These are phyloP conservation scores for Ogataea minuta DNA, from an alignment of 805 yeast species.

Conservation along the genomic window DNA sequence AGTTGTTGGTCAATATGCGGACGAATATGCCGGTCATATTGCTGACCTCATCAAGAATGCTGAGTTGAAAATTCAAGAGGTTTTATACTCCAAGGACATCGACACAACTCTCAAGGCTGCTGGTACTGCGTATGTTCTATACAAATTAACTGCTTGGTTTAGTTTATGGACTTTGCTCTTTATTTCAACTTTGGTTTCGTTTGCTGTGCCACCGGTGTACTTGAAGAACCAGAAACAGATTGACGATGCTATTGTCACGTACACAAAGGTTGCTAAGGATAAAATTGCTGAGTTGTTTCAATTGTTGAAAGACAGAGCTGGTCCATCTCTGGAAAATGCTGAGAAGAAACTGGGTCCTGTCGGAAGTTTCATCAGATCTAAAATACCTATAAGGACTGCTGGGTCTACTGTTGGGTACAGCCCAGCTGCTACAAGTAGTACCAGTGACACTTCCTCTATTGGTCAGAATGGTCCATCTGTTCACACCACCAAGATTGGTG, in stretches of 20 bases:
- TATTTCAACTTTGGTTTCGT: conserved; percentile 55
- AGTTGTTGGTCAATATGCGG: conserved; percentile 29
- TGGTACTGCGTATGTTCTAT: conserved; percentile 58
- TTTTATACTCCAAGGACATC: conserved; percentile 67
- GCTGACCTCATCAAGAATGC: conserved; percentile 42
- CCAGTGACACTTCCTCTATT: conserved; percentile 13
- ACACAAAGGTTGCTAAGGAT: conserved; percentile 45
- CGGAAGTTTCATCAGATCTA: conserved; percentile 54
- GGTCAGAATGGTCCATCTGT: conserved; percentile 4
- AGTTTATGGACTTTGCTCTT: conserved; percentile 68
- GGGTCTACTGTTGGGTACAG: conserved; percentile 57
- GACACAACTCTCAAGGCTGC: conserved; percentile 74
- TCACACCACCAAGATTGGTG: conserved; percentile 8
- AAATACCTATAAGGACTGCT: conserved; percentile 66
- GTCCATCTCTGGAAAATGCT: conserved; percentile 58
- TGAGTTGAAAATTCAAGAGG: conserved; percentile 54
- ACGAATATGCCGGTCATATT: conserved; percentile 35
- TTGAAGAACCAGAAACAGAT: conserved; percentile 72
- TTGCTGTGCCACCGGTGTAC: conserved; percentile 76
- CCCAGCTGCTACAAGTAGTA: conserved; percentile 9
- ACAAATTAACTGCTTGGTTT: conserved; percentile 72
- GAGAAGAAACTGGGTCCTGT: conserved; percentile 66
- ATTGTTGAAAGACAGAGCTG: conserved; percentile 40
- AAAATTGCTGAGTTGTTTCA: conserved; percentile 46
- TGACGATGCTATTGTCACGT: conserved; percentile 56